Evolutionary conservation across 106 monocot genomes (phyloP).

Genomic region (Phalaenopsis equestris): DNA sequence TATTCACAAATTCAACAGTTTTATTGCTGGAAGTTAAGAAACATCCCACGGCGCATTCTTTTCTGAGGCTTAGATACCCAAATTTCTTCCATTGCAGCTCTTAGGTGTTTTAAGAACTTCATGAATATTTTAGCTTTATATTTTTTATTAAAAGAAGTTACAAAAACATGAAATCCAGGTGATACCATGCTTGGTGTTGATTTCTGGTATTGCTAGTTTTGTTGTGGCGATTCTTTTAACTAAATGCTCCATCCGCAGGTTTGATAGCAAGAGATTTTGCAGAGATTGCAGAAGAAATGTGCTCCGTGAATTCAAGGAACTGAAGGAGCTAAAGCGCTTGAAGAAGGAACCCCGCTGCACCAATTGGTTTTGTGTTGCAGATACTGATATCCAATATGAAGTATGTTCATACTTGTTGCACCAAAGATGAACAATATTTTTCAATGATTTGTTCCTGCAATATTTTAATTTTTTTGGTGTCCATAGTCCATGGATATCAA

Average conservation of each 20-base stretch:
- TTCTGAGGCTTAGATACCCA: too few species aligned
- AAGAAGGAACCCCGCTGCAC: constrained; percentile 51
- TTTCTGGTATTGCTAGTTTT: neutral
- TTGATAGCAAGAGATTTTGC: constrained; percentile 81
- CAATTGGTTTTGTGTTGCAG: constrained; percentile 64
- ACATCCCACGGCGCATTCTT: too few species aligned
- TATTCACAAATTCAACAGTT: too few species aligned
- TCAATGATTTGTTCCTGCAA: neutral
- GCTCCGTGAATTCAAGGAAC: constrained; percentile 68
- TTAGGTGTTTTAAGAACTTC: too few species aligned
- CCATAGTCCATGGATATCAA: neutral
- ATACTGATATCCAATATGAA: constrained; percentile 64
- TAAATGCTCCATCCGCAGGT: constrained; percentile 30
- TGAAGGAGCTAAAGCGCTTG: constrained; percentile 78
- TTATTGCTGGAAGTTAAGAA: too few species aligned
- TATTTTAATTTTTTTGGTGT: neutral
- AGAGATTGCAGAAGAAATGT: constrained; percentile 76
- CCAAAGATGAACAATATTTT: neutral
- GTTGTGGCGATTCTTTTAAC: neutral
- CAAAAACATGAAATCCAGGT: too few species aligned
- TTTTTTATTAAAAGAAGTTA: too few species aligned
- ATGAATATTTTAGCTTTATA: too few species aligned
- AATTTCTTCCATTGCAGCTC: too few species aligned
- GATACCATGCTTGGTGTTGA: neutral
- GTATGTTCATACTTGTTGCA: constrained; percentile 12